Percentiles rank a stretch among this genome's conserved stretches.
phyloP scores from a whole-genome alignment of 768 basidiomycete genomes.

The Amanita exitialis region DNA sequence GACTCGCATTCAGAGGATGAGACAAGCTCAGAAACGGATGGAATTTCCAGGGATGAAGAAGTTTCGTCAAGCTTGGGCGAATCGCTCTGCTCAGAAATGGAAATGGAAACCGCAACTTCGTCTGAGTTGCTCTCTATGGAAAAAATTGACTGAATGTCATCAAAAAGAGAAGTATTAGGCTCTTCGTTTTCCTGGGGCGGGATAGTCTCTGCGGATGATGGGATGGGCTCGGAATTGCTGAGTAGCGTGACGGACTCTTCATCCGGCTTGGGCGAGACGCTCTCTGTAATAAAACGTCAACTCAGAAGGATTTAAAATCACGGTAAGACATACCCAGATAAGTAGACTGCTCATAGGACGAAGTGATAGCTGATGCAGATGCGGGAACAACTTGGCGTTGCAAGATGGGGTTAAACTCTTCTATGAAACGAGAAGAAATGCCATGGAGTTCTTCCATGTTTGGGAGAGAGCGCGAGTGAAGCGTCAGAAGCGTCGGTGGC shows the following conservation, averaged over 20 bases:
- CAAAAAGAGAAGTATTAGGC: not conserved
- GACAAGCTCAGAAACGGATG: not conserved
- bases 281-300: not conserved
- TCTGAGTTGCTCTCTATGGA: too few species aligned
- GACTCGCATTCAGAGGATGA: not conserved
- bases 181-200: not conserved
- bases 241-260: not conserved
- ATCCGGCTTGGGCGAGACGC: not conserved
- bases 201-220: not conserved
- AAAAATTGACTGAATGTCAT: not conserved
- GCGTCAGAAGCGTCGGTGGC: not conserved
- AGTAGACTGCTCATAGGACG: not conserved
- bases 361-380: not conserved
- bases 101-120: not conserved
- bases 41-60: not conserved
- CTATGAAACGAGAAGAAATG: not conserved
- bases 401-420: not conserved
- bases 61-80: not conserved
- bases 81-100: not conserved
- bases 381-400: not conserved
- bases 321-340: not conserved
- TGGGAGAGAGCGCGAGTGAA: slow-evolving; percentile 1
- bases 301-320: not conserved
- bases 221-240: not conserved
- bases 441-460: not conserved